Percentiles rank a stretch among this genome's conserved stretches.
phyloP scores from a whole-genome alignment of 192 early-diverging fungal species.

The Chytriomyces sp. region DNA sequence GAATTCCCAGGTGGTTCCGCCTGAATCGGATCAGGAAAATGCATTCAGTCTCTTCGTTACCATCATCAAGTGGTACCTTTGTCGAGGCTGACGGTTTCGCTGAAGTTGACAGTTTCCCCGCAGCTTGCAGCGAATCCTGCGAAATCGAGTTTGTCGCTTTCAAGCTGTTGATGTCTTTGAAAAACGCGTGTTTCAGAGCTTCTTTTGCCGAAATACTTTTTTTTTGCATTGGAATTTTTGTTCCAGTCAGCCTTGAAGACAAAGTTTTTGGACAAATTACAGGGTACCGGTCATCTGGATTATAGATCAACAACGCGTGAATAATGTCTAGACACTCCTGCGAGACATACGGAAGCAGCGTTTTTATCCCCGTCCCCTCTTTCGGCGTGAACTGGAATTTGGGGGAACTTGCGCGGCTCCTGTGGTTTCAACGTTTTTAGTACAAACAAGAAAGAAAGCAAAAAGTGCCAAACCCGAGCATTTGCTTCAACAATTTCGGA shows the following conservation, averaged over 20 bases:
- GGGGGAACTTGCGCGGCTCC: conserved; percentile 37
- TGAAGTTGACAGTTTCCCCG: conserved; percentile 4
- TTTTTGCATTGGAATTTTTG: background rate
- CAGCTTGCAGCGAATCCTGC: conserved; percentile 19
- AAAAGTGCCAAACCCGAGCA: conserved; percentile 50
- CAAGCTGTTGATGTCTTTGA: conserved; percentile 43
- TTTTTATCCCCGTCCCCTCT: conserved; percentile 57
- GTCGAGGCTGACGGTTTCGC: background rate
- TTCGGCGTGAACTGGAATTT: conserved; percentile 61
- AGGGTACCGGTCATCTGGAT: conserved; percentile 56
- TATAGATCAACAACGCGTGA: conserved; percentile 51
- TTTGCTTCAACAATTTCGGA: conserved; percentile 54
- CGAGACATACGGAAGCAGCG: conserved; percentile 51
- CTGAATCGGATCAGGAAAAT: background rate
- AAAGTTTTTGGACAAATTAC: background rate
- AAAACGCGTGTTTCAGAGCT: conserved; percentile 51
- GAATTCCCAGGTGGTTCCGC: background rate
- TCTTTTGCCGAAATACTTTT: conserved; percentile 54
- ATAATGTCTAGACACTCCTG: conserved; percentile 58
- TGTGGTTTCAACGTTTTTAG: conserved; percentile 19
- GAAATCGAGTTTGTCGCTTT: conserved; percentile 8
- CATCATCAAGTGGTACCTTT: background rate
- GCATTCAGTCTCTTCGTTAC: background rate
- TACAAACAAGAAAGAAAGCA: conserved; percentile 18
- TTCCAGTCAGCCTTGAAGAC: background rate